These are phyloP conservation scores for Apiosordaria backusii DNA, from an alignment of 495 filamentous ascomycete genomes.

Conservation along the genomic window DNA sequence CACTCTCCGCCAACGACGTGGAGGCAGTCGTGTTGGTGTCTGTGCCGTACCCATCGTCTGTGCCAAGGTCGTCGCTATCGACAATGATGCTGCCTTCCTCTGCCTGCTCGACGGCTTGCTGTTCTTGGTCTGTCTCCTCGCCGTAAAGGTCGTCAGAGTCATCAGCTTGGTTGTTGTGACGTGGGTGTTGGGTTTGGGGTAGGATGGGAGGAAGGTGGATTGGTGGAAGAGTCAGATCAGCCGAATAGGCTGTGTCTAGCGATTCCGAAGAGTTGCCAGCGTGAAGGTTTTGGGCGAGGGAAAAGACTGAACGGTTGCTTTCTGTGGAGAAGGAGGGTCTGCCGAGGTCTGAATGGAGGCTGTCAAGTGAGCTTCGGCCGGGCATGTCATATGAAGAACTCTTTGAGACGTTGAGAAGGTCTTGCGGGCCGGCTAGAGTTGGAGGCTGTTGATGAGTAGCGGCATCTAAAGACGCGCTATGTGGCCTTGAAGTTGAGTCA, in stretches of 20 bases:
- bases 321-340: not conserved
- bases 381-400: not conserved
- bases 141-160: conserved; percentile 15
- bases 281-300: not conserved
- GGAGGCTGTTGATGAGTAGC: not conserved
- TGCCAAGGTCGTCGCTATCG: conserved; percentile 30
- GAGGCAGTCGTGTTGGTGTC: conserved; percentile 38
- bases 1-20: conserved; percentile 49
- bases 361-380: not conserved
- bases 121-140: conserved; percentile 20
- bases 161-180: not conserved
- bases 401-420: not conserved
- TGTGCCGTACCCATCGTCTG: conserved; percentile 47
- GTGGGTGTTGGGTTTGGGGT: no score
- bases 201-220: not conserved
- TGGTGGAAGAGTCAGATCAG: not conserved
- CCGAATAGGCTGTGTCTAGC: not conserved
- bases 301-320: not conserved
- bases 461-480: not conserved
- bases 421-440: not conserved
- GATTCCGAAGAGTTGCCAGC: not conserved
- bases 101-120: conserved; percentile 27
- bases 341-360: not conserved
- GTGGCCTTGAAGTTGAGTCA: not conserved
- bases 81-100: conserved; percentile 34